Evolutionary conservation across 345 rosid species (phyloP).

Genomic region (Boechera divaricarpa): DNA sequence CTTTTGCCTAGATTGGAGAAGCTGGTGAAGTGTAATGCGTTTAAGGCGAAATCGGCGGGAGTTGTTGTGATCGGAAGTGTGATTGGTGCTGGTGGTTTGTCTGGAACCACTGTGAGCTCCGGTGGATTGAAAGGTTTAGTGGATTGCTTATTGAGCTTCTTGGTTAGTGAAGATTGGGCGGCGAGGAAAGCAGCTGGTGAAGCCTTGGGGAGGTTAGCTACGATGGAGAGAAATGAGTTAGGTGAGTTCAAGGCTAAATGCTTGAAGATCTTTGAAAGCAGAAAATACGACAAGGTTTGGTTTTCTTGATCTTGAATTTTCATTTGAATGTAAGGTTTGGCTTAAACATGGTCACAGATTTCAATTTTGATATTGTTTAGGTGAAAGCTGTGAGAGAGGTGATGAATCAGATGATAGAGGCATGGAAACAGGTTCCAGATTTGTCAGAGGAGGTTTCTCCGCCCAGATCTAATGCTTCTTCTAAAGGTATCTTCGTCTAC

Average conservation of each 20-base stretch:
- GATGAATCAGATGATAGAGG: slow-evolving; percentile 86
- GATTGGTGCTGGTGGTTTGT: slow-evolving; percentile 75
- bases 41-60: slow-evolving; percentile 78
- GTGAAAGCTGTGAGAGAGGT: slow-evolving; percentile 93
- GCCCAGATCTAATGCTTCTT: slow-evolving; percentile 64
- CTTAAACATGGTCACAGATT: slow-evolving; percentile 7
- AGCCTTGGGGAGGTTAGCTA: slow-evolving; percentile 74
- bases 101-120: slow-evolving; percentile 41
- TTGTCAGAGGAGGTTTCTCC: slow-evolving; percentile 76
- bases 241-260: slow-evolving; percentile 71
- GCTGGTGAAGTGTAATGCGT: slow-evolving; percentile 67
- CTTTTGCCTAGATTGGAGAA: slow-evolving; percentile 72
- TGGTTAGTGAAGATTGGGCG: slow-evolving; percentile 84
- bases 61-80: slow-evolving; percentile 83
- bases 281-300: slow-evolving; percentile 82
- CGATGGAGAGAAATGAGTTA: slow-evolving; percentile 67
- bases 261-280: slow-evolving; percentile 70
- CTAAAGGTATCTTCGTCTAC: slow-evolving; percentile 58
- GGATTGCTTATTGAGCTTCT: slow-evolving; percentile 66
- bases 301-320: slow-evolving; percentile 12
- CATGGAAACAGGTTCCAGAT: slow-evolving; percentile 95
- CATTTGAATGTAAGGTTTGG: slow-evolving; percentile 15
- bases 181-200: slow-evolving; percentile 91
- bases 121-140: slow-evolving; percentile 64
- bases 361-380: slow-evolving; percentile 43